A percentile compares a stretch with the other conserved stretches of the same genome.
Conservation (phyloP, 2,329 filamentous ascomycete species). For the Aspergillus puulaauensis region DNA sequence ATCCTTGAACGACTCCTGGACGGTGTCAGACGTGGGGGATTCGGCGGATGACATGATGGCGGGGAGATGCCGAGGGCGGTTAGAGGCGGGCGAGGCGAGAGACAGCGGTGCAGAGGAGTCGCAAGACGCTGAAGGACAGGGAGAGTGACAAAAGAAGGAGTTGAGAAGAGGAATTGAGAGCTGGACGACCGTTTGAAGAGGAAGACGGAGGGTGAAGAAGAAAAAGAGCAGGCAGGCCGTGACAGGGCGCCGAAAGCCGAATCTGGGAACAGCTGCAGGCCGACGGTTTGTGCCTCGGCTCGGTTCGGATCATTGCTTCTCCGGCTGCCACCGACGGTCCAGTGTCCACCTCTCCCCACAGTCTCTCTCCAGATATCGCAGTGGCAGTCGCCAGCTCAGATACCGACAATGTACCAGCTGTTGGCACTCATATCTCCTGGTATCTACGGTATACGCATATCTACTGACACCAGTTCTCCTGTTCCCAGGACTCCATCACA, state of each 20-base stretch:
- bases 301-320: slow-evolving; percentile 17
- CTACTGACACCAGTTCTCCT: no score
- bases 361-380: not conserved
- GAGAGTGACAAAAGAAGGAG: slow-evolving; percentile 1
- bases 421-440: no score
- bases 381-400: no score
- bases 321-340: not conserved
- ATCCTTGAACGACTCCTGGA: slow-evolving; percentile 30
- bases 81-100: slow-evolving; percentile 3
- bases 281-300: slow-evolving; percentile 25
- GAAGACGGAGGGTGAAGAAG: slow-evolving; percentile 1
- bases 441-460: no score
- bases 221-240: not conserved
- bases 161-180: not conserved
- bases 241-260: slow-evolving; percentile 3
- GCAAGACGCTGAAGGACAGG: not conserved
- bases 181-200: not conserved
- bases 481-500: no score
- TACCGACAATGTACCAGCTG: not conserved
- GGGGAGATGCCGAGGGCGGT: slow-evolving; percentile 10
- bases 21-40: slow-evolving; percentile 27
- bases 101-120: slow-evolving; percentile 3
- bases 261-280: slow-evolving; percentile 3
- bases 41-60: slow-evolving; percentile 31
- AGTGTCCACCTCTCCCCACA: not conserved